Base-by-base conservation (phyloP, 129 eudicot species). In the Chrysanthemum lavandulifolium region DNA sequence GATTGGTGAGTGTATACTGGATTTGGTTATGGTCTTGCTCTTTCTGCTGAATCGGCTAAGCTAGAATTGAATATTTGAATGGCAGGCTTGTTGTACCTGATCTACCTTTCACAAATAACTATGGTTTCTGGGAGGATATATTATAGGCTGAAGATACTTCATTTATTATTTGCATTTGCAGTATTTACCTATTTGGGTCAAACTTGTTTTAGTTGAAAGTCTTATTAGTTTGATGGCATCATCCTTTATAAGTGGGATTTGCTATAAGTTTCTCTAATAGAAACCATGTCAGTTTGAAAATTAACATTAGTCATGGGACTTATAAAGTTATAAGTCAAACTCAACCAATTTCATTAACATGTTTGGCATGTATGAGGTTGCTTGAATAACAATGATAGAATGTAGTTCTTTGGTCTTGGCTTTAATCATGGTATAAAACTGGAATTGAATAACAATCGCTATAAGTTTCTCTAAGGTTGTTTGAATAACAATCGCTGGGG, bases 51-150 rank as follows among this genome's bases (percentile, higher is more conserved):
- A 72, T 88, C 96, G 67, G 94, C 97, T 69, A 92, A 92, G 76
- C 74, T 78, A 71, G 97, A 96, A 16, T 72, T 92, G 77, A 19
- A 19, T 19, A 19, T 19, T 19, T 19, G 21, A 86, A 72, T 21
- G 97, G 89, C 31, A 96, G 94, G 72, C 96, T 92, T 19, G 73
- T 92, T 21, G 97, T 96, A 47, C 97, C 97, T 7, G 97, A 92
- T 83, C 97, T 92, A 84, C 97, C 97, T 19, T 92, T 92, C 69
- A 92, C 97, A 50, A 92, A 92, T 80, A 92, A 92, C 78, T 92
- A 92, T 66, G 97, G 97, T 11, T 96, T 92, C 14, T 92, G 97
- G 97, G 96, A 89, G 19, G 97, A 92, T 73, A 96, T 89, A 79
- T 92, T 67, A 89, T 79, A 77, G 97, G 97, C 88, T 25, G 55